Percentiles rank a stretch among this genome's conserved stretches.
These are phyloP conservation scores for Rhodotorula toruloides DNA, from an alignment of 768 basidiomycete species.

Conservation along the genomic window DNA sequence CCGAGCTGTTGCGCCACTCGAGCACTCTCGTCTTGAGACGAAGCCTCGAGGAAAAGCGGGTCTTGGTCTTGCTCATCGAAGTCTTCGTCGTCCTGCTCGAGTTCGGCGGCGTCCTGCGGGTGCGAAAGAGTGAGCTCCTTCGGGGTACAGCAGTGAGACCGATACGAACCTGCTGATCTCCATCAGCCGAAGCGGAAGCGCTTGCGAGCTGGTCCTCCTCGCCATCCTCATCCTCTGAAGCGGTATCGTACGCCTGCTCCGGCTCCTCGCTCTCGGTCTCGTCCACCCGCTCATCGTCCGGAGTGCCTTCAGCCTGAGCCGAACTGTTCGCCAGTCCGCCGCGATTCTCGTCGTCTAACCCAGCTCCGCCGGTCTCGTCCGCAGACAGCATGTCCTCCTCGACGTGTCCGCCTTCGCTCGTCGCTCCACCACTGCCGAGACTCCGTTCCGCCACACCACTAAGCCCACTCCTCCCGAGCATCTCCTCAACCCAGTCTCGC, in stretches of 20 bases:
- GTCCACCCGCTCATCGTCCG: neutral
- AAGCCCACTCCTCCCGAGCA: neutral
- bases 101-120: neutral
- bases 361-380: neutral
- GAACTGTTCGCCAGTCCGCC: neutral
- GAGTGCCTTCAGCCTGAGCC: neutral
- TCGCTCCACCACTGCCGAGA: neutral
- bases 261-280: neutral
- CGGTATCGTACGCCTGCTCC: neutral
- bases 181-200: neutral
- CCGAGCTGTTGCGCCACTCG: neutral
- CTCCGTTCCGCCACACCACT: neutral
- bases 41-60: too few relatives aligned
- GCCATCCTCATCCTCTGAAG: neutral
- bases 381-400: neutral
- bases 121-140: neutral
- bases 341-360: neutral
- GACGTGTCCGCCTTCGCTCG: too few relatives aligned
- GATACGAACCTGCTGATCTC: neutral
- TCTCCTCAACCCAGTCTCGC: conserved; percentile 3
- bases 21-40: too few relatives aligned
- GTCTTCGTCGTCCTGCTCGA: neutral
- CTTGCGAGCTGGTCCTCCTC: neutral
- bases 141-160: too few relatives aligned
- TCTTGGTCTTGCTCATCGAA: neutral